Evolutionary conservation across 116 monocot genomes (phyloP).

Genomic region (Papilionanthe hybrid): DNA sequence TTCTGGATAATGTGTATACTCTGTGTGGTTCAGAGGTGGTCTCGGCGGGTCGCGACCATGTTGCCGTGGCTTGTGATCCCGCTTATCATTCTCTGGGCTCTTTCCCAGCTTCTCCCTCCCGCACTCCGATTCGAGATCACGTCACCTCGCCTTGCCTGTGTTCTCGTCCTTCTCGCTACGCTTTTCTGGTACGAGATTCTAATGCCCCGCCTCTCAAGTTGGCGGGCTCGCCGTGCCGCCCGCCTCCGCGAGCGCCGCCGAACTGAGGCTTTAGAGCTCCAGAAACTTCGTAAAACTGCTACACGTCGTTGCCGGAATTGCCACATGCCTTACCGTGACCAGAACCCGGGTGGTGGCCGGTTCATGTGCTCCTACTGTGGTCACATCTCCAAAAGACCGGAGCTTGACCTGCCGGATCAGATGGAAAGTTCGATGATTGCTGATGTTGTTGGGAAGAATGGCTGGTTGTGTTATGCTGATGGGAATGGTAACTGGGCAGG

Average conservation of each 20-base stretch:
- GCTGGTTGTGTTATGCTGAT: constrained; percentile 36
- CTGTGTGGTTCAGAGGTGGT: constrained; percentile 71
- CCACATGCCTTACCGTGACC: constrained; percentile 67
- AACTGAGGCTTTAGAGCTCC: constrained; percentile 51
- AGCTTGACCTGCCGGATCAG: constrained; percentile 49
- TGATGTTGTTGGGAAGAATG: constrained; percentile 19
- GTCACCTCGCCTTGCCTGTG: constrained; percentile 64
- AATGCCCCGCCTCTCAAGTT: constrained; percentile 46
- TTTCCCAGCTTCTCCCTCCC: constrained; percentile 66
- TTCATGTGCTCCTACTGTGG: constrained; percentile 87
- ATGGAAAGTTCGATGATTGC: constrained; percentile 10
- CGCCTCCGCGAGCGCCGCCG: constrained; percentile 51
- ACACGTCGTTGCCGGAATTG: constrained; percentile 75
- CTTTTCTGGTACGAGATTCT: constrained; percentile 81
- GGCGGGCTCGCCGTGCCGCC: constrained; percentile 57
- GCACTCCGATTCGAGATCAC: constrained; percentile 69
- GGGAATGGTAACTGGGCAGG: constrained; percentile 17
- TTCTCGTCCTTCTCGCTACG: constrained; percentile 51
- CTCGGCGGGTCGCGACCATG: constrained; percentile 60
- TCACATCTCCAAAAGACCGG: constrained; percentile 72
- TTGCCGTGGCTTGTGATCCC: constrained; percentile 74
- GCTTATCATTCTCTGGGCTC: constrained; percentile 51
- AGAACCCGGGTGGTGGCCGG: constrained; percentile 71
- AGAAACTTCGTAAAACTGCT: constrained; percentile 70
- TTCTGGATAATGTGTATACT: constrained; percentile 46